Conservation (phyloP, 495 filamentous ascomycete genomes). For the Neurospora cerealis region DNA sequence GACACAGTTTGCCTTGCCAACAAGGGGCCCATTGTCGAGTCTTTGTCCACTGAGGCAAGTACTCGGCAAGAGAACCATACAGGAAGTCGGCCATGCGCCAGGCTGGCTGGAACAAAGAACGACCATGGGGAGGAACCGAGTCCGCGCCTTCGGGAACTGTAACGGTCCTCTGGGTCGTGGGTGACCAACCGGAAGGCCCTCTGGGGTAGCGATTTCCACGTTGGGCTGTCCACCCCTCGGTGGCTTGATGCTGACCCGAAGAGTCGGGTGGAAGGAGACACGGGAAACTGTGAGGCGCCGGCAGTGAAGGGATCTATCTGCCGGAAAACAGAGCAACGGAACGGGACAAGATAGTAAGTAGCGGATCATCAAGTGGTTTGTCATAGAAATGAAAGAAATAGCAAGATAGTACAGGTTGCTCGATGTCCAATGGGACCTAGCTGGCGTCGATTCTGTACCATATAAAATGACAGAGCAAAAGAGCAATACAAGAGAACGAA, state of each 20-base stretch:
- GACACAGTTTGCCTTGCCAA: not conserved
- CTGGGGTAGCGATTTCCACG: not conserved
- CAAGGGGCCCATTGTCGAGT: not conserved
- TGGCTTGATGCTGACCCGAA: not conserved
- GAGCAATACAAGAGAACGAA: not conserved
- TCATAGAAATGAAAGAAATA: not conserved
- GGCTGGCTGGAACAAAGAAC: not conserved
- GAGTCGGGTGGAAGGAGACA: not conserved
- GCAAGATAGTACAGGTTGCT: not conserved
- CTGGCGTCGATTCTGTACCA: not conserved
- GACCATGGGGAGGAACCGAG: not conserved
- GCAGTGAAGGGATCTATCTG: not conserved
- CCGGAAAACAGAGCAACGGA: not conserved
- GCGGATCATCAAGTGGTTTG: not conserved
- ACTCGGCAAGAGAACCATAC: not conserved
- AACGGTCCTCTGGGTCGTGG: not conserved
- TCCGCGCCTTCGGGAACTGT: not conserved
- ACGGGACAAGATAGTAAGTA: not conserved
- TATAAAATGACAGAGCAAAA: not conserved
- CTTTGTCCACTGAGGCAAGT: not conserved
- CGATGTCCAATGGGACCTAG: not conserved
- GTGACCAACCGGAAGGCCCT: not conserved
- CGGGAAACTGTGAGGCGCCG: not conserved
- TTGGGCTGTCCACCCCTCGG: not conserved
- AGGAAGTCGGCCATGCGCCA: not conserved